Evolutionary conservation across 257 asterid species (phyloP), one percentile per base, ranked within the genome.

Genomic region (Forsythia viridissima): DNA sequence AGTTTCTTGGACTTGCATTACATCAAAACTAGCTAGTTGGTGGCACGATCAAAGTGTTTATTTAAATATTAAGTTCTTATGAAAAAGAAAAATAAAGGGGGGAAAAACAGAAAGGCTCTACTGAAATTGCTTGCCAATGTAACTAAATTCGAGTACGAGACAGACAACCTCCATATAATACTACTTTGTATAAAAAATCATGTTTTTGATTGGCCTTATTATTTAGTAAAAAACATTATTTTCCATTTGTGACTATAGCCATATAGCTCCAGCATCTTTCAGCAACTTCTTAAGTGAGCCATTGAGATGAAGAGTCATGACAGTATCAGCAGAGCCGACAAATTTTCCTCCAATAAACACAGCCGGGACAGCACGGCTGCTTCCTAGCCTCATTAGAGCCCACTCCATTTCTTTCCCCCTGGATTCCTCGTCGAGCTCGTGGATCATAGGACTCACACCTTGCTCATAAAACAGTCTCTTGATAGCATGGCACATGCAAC

Each of bases 401-500:
- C 75, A 13, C 24, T 69, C 80, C 75, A 77, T 77, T 38, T 77
- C 75, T 61, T 20, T 37, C 2, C 80, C 74, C 0, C 59, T 68
- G 4, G 61, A 4, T 5, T 77, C 63, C 69, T 77, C 70, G 3
- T 77, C 75, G 3, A 77, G 34, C 34, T 30, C 34, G 34, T 30
- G 61, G 63, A 77, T 68, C 68, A 16, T 51, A 48, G 75, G 80
- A 44, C 80, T 77, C 38, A 48, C 75, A 10, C 70, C 80, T 69
- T 46, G 80, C 52, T 68, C 80, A 18, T 77, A 69, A 41, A 77
- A 77, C 55, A 77, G 38, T 20, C 80, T 68, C 75, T 67, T 69
- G 20, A 77, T 77, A 2, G 80, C 80, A 39, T 77, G 80, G 69
- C 75, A 67, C 80, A 77, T 77, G 80, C 80, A 77, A 40, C 80